phyloP scores from a whole-genome alignment of 345 rosid species.

The Rhodamnia rubescens region DNA sequence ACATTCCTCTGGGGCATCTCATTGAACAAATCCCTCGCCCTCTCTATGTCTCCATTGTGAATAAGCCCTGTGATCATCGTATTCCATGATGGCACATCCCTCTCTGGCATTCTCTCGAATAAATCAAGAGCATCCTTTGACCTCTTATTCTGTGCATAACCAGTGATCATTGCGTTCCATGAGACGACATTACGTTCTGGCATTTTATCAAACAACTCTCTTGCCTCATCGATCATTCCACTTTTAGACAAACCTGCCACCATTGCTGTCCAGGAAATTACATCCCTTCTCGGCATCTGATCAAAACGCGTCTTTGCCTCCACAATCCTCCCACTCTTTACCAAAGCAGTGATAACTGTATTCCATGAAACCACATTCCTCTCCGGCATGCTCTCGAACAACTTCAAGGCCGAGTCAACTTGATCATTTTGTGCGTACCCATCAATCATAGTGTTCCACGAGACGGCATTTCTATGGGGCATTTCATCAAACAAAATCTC shows the following conservation, averaged over 20 bases:
- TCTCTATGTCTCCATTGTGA: constrained; percentile 30
- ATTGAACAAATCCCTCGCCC: constrained; percentile 35
- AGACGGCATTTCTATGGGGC: constrained; percentile 54
- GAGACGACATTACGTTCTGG: constrained; percentile 51
- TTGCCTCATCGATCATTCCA: constrained; percentile 55
- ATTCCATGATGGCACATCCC: constrained; percentile 67
- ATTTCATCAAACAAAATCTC: constrained; percentile 49
- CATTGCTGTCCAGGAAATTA: constrained; percentile 59
- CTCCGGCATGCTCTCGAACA: constrained; percentile 54
- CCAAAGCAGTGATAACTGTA: constrained; percentile 34
- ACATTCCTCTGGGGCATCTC: constrained; percentile 53
- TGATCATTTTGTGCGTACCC: constrained; percentile 41
- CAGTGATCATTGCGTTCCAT: constrained; percentile 74
- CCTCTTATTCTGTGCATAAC: constrained; percentile 47
- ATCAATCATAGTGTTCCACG: constrained; percentile 73
- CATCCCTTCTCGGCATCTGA: constrained; percentile 51
- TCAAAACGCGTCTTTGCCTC: constrained; percentile 42
- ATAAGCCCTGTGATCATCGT: constrained; percentile 60
- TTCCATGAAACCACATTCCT: constrained; percentile 66
- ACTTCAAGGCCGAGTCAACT: constrained; percentile 25
- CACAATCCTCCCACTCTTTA: constrained; percentile 42
- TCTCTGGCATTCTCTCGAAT: constrained; percentile 45
- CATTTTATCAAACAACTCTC: constrained; percentile 45
- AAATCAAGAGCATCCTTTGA: constrained; percentile 42
- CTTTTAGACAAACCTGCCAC: constrained; percentile 49